phyloP scores from a whole-genome alignment of 1,139 yeast species.

The Casaregolazyma lundiana region DNA sequence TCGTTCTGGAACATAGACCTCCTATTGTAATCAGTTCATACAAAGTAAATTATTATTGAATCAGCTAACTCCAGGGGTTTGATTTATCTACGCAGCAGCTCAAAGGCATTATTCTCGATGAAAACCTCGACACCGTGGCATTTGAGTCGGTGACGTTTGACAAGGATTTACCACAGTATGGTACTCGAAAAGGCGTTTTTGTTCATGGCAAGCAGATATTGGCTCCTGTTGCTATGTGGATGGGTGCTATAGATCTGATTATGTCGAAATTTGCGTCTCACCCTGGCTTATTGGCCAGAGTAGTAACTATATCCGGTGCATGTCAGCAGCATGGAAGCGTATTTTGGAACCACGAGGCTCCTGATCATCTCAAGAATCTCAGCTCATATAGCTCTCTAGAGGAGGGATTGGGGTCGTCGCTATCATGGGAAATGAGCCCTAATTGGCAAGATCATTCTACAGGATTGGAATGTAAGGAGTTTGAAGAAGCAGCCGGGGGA shows the following conservation, averaged over 20 bases:
- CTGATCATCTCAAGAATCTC: conserved; percentile 34
- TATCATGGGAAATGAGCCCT: conserved; percentile 67
- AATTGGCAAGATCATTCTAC: conserved; percentile 97
- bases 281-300: conserved; percentile 50
- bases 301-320: conserved; percentile 76
- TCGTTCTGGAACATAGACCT: conserved; percentile 4
- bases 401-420: conserved; percentile 36
- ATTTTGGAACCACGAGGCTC: conserved; percentile 60
- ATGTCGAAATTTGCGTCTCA: conserved; percentile 47
- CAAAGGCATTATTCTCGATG: conserved; percentile 65
- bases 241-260: conserved; percentile 71
- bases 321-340: conserved; percentile 94
- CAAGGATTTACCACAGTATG: conserved; percentile 52
- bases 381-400: conserved; percentile 14
- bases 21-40: not conserved
- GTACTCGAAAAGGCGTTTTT: conserved; percentile 67
- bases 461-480: conserved; percentile 55
- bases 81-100: conserved; percentile 89
- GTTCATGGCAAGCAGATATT: conserved; percentile 36
- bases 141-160: conserved; percentile 73
- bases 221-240: conserved; percentile 89
- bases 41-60: not conserved
- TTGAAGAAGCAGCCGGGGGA: conserved; percentile 63
- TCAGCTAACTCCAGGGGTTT: conserved; percentile 44
- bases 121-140: conserved; percentile 46